These are phyloP conservation scores for Citrullus amarus DNA, from an alignment of 306 rosid species.

Conservation along the genomic window DNA sequence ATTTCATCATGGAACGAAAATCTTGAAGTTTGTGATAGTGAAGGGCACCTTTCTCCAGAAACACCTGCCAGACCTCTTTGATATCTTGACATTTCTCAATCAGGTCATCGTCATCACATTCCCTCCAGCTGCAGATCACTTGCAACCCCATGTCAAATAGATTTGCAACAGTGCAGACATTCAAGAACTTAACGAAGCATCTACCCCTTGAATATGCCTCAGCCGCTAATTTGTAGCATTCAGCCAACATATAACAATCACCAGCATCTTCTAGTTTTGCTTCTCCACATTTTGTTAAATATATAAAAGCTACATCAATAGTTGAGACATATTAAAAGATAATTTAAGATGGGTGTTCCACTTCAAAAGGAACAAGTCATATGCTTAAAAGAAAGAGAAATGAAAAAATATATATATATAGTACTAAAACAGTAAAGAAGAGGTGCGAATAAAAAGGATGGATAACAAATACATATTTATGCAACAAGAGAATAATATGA, in stretches of 20 bases:
- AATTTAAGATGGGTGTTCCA: background rate
- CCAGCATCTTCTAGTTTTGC: conserved; percentile 49
- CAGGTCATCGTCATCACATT: conserved; percentile 20
- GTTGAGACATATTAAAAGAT: background rate
- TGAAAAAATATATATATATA: background rate
- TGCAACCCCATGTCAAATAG: conserved; percentile 45
- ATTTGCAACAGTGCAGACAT: conserved; percentile 37
- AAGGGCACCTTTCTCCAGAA: conserved; percentile 50
- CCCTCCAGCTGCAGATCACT: conserved; percentile 40
- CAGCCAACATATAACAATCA: conserved; percentile 52
- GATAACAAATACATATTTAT: background rate
- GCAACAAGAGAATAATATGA: background rate
- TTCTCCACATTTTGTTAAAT: conserved; percentile 45
- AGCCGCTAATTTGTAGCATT: conserved; percentile 41
- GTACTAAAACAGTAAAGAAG: background rate
- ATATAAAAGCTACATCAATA: conserved; percentile 33
- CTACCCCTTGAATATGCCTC: conserved; percentile 47
- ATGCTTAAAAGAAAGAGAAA: background rate
- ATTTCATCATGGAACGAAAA: conserved; percentile 43
- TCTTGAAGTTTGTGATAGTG: conserved; percentile 37
- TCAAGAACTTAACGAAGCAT: conserved; percentile 39
- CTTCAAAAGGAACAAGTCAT: background rate
- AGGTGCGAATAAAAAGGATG: background rate
- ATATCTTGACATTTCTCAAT: conserved; percentile 15
- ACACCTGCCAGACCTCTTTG: conserved; percentile 34